Percentiles rank a stretch among this genome's conserved stretches.
These are phyloP conservation scores for Fusarium sp. DNA, from an alignment of 2,329 filamentous ascomycete genomes.

Conservation along the genomic window DNA sequence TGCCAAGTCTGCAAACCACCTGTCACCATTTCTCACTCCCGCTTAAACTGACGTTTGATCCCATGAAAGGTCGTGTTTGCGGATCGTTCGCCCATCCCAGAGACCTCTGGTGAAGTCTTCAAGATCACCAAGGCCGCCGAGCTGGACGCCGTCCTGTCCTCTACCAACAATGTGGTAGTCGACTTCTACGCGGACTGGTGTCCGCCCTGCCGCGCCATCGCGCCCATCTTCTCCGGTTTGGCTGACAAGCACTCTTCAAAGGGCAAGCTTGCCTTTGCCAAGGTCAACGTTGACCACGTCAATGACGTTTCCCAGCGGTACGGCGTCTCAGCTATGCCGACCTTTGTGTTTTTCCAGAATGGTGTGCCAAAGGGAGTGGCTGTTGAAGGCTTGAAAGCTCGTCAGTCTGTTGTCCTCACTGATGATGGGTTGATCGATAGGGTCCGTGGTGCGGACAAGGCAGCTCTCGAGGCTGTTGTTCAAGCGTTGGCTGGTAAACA, in stretches of 20 bases:
- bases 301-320: slow-evolving; percentile 82
- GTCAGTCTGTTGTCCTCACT: slow-evolving; percentile 43
- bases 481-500: slow-evolving; percentile 41
- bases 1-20: too few species aligned
- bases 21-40: too few species aligned
- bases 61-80: slow-evolving; percentile 32
- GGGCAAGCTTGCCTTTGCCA: slow-evolving; percentile 80
- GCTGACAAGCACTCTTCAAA: slow-evolving; percentile 38
- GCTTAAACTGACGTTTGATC: too few species aligned
- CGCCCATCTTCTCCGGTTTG: slow-evolving; percentile 72
- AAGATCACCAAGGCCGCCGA: slow-evolving; percentile 51
- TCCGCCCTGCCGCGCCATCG: slow-evolving; percentile 91
- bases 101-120: slow-evolving; percentile 57
- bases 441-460: slow-evolving; percentile 50
- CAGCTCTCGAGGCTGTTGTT: slow-evolving; percentile 49
- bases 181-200: slow-evolving; percentile 94
- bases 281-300: slow-evolving; percentile 90
- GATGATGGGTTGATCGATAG: slow-evolving; percentile 50
- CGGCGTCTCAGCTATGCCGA: slow-evolving; percentile 90
- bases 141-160: slow-evolving; percentile 46
- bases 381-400: slow-evolving; percentile 39
- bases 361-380: slow-evolving; percentile 64
- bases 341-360: slow-evolving; percentile 86
- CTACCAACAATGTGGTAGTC: slow-evolving; percentile 76
- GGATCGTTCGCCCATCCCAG: slow-evolving; percentile 55